Conservation (phyloP, 805 yeast species). For the Yarrowia divulgata region DNA sequence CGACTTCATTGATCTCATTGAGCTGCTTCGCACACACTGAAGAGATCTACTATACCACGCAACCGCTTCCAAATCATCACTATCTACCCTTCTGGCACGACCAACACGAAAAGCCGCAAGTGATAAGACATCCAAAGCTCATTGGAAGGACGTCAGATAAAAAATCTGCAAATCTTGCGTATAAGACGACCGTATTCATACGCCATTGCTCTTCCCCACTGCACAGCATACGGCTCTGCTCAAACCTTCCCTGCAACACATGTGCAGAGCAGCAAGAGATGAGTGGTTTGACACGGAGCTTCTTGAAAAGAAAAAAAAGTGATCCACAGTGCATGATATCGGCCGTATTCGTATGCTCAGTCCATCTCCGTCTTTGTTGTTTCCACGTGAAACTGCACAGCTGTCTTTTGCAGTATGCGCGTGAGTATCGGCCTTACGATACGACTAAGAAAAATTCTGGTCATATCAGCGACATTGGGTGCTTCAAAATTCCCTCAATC, state of each 20-base stretch:
- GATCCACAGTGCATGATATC: conserved; percentile 11
- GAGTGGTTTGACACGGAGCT: neutral
- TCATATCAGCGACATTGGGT: no score
- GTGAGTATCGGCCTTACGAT: neutral
- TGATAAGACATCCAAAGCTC: no score
- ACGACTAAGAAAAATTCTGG: neutral
- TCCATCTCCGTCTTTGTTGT: neutral
- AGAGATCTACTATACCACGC: no score
- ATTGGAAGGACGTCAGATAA: no score
- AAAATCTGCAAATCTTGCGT: no score
- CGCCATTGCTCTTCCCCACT: neutral
- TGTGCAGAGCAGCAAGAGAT: neutral
- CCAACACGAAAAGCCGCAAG: no score
- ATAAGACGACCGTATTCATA: neutral
- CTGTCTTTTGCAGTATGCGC: neutral
- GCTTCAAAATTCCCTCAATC: neutral
- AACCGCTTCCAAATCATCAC: no score
- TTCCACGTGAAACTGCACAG: neutral
- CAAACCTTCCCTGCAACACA: neutral
- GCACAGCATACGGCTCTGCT: neutral
- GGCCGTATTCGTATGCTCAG: neutral
- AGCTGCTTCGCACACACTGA: no score
- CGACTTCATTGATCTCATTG: no score
- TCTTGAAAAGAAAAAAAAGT: neutral
- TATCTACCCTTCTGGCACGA: no score